phyloP scores from a whole-genome alignment of 805 yeast species.

The Starmerella stigmatis region DNA sequence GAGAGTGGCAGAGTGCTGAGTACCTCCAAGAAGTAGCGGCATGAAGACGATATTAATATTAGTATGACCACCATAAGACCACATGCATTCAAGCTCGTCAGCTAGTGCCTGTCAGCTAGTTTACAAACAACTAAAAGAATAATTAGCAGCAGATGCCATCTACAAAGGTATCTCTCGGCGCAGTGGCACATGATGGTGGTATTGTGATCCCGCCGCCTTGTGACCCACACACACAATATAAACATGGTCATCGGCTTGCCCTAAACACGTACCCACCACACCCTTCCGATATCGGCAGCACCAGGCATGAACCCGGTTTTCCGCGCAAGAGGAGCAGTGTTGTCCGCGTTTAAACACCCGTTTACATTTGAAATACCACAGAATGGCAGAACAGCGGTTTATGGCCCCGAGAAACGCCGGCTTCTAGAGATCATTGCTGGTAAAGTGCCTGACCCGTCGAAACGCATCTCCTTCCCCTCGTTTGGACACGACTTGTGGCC shows the following conservation, averaged over 20 bases:
- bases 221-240: no score
- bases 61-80: background rate
- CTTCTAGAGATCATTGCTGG: constrained; percentile 51
- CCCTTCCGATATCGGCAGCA: background rate
- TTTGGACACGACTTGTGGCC: constrained; percentile 38
- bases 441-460: constrained; percentile 43
- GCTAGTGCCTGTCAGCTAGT: no score
- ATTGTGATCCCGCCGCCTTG: no score
- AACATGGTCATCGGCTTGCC: no score
- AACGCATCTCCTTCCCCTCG: constrained; percentile 47
- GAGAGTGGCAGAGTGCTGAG: background rate
- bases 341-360: constrained; percentile 33
- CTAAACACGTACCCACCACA: background rate
- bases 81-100: no score
- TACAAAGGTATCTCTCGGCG: background rate
- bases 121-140: no score
- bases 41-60: background rate
- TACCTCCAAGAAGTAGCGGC: background rate
- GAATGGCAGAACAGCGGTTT: constrained; percentile 43
- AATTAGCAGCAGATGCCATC: no score
- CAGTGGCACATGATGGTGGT: background rate
- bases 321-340: constrained; percentile 14
- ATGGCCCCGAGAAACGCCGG: constrained; percentile 46
- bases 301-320: constrained; percentile 14
- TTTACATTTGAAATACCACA: constrained; percentile 34